Base-by-base conservation (phyloP, 148 eudicot genomes). In the Euryodendron excelsum region DNA sequence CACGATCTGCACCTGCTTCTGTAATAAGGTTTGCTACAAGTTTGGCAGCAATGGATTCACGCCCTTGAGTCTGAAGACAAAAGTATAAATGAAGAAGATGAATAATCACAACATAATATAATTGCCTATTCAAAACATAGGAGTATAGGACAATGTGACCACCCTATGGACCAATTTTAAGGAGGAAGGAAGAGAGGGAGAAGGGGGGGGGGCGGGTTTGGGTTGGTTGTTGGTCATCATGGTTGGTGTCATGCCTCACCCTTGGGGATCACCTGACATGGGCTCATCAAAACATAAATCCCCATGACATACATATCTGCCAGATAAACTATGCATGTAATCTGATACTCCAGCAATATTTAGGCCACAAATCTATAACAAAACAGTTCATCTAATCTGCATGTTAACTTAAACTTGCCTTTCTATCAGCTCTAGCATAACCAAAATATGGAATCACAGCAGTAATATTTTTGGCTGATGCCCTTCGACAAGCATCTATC, bases 391-490 rank as follows among this genome's bases (percentile, higher is more conserved):
- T 68, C 64, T 27, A 66, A 52, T 41, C 5, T 55, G 55, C 45
- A 20, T 12, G 7, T 4, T 48, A 25, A 39, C 6, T 50, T 27
- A 45, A 69, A 80, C 76, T 83, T 84, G 86, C 98, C 93, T 93
- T 93, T 75, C 98, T 88, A 83, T 95, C 99, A 84, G 99, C 99
- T 85, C 99, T 87, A 25, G 97, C 99, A 82, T 95, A 95, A 53
- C 99, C 99, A 82, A 95, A 95, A 83, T 95, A 95, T 36, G 99
- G 99, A 73, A 95, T 91, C 64, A 95, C 99, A 21, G 97, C 99
- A 70, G 99, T 93, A 73, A 95, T 95, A 74, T 82, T 93, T 75
- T 95, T 95, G 44, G 99, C 99, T 12, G 99, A 95, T 72, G 99
- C 97, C 79, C 99, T 91, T 65, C 97, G 82, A 77, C 99, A 95